A percentile compares a stretch with the other conserved stretches of the same genome.
phyloP scores from a whole-genome alignment of 2,329 filamentous ascomycete species.

The Neocatenulostroma microsporum region DNA sequence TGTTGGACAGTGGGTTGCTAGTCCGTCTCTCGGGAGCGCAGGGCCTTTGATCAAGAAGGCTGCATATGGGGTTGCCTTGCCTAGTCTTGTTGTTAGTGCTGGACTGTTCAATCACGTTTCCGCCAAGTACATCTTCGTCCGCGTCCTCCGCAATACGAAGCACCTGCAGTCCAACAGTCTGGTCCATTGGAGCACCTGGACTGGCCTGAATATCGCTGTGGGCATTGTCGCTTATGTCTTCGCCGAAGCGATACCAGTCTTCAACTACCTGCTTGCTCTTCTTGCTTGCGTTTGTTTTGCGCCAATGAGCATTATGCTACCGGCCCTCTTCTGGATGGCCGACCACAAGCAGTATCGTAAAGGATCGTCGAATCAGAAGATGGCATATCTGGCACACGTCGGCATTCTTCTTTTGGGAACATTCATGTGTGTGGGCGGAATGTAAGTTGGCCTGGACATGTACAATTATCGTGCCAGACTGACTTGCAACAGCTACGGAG shows the following conservation, averaged over 20 bases:
- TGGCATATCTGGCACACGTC: slow-evolving; percentile 35
- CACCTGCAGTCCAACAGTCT: slow-evolving; percentile 47
- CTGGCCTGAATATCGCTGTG: slow-evolving; percentile 39
- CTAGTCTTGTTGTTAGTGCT: slow-evolving; percentile 47
- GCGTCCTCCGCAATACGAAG: slow-evolving; percentile 43
- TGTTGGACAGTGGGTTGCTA: slow-evolving; percentile 56
- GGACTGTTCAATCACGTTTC: slow-evolving; percentile 44
- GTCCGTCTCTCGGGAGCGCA: slow-evolving; percentile 54
- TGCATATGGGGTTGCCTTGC: slow-evolving; percentile 52
- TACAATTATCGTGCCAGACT: too few relatives aligned
- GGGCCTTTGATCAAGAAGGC: slow-evolving; percentile 54
- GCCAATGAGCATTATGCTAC: slow-evolving; percentile 42
- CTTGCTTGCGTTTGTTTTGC: slow-evolving; percentile 46
- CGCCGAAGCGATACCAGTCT: slow-evolving; percentile 48
- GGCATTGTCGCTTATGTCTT: slow-evolving; percentile 43
- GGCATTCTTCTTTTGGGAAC: slow-evolving; percentile 39
- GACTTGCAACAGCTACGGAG: too few relatives aligned
- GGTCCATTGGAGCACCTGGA: slow-evolving; percentile 47
- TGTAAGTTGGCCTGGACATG: too few relatives aligned
- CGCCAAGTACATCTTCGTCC: slow-evolving; percentile 51
- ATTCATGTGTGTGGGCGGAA: slow-evolving; percentile 43
- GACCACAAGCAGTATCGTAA: slow-evolving; percentile 39
- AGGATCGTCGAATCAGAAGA: slow-evolving; percentile 30
- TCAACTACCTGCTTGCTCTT: slow-evolving; percentile 45
- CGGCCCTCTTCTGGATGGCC: slow-evolving; percentile 46